Evolutionary conservation across 805 yeast species (phyloP).

Genomic region (Blastobotrys chiropterorum): DNA sequence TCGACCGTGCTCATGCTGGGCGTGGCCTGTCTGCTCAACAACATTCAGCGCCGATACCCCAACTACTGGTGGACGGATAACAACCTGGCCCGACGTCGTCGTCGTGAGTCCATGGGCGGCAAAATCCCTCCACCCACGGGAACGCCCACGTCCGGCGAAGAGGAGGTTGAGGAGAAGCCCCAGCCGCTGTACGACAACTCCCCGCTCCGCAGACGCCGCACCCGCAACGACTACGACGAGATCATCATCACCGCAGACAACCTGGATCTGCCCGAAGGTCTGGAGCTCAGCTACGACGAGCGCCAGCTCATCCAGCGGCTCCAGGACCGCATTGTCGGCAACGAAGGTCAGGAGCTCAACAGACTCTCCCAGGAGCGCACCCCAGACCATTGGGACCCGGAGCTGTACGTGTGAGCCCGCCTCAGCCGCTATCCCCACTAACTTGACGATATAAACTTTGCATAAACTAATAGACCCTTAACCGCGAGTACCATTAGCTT

Average conservation of each 20-base stretch:
- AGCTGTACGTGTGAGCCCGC: no score
- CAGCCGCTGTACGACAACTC: neutral
- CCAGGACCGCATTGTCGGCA: neutral
- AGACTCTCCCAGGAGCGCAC: neutral
- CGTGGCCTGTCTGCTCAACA: constrained; percentile 50
- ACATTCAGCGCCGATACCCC: constrained; percentile 49
- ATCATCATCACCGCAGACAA: constrained; percentile 4
- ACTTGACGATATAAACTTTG: no score
- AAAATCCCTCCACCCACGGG: no score
- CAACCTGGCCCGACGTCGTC: constrained; percentile 1
- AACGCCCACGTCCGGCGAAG: neutral
- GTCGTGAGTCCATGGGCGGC: neutral
- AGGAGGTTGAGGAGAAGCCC: neutral
- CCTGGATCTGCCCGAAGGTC: constrained; percentile 3
- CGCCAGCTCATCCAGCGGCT: constrained; percentile 19
- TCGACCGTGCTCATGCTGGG: constrained; percentile 42
- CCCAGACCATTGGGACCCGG: neutral
- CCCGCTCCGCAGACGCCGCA: neutral
- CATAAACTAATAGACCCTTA: neutral
- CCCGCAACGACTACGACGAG: neutral
- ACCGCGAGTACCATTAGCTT: neutral
- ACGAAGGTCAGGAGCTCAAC: neutral
- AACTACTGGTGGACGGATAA: constrained; percentile 52
- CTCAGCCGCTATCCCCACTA: neutral
- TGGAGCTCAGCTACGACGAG: constrained; percentile 19